phyloP scores from a whole-genome alignment of 2,329 filamentous ascomycete species.

The Exophiala bonariae region DNA sequence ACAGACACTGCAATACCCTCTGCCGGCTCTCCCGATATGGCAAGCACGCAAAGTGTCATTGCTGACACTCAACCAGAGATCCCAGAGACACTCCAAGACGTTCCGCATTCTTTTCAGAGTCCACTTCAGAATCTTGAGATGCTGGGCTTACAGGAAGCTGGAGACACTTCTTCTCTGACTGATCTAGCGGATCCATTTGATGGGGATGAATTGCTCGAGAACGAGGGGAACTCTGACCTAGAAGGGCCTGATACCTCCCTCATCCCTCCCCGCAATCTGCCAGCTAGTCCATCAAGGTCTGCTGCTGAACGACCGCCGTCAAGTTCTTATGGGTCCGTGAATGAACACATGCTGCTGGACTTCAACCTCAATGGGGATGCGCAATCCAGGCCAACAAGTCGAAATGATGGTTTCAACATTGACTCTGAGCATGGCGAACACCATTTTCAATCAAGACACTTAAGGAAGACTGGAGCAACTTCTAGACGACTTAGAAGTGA shows the following conservation, averaged over 20 bases:
- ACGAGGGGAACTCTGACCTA: too few species aligned
- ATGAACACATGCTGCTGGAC: constrained; percentile 22
- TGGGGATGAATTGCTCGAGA: too few species aligned
- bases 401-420: too few species aligned
- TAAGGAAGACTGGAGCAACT: constrained; percentile 3
- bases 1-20: not conserved
- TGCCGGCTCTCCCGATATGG: not conserved
- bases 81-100: constrained; percentile 3
- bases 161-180: not conserved
- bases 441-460: too few species aligned
- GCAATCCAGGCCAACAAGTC: not conserved
- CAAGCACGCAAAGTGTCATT: not conserved
- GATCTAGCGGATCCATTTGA: not conserved
- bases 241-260: too few species aligned
- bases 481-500: constrained; percentile 12
- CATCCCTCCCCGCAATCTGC: not conserved
- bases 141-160: not conserved
- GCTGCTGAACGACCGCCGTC: not conserved
- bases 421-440: too few species aligned
- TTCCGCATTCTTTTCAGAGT: not conserved
- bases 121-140: constrained; percentile 7
- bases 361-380: constrained; percentile 7
- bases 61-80: constrained; percentile 17
- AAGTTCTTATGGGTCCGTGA: constrained; percentile 15
- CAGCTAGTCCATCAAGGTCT: too few species aligned